Conservation (phyloP, 176 grass and related monocot genomes). For the Typha latifolia region DNA sequence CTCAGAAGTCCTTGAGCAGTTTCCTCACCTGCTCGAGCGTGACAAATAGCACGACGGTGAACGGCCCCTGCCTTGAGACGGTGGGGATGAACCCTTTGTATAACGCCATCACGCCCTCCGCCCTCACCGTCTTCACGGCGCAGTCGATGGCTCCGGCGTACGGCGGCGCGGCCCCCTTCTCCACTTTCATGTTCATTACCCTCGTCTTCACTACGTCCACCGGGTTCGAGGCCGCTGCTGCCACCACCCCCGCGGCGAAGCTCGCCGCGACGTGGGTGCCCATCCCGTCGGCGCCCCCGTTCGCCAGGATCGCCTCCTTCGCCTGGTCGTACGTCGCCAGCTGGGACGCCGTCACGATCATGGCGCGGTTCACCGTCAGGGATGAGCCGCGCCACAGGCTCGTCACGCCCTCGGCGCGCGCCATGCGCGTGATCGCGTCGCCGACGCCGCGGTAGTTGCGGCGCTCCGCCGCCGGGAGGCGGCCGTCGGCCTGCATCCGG, state of each 20-base stretch:
- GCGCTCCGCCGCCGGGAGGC: constrained; percentile 65
- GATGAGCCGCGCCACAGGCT: constrained; percentile 75
- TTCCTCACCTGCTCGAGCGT: constrained; percentile 99
- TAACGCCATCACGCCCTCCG: constrained; percentile 64
- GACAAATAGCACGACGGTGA: constrained; percentile 93
- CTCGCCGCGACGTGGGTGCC: constrained; percentile 72
- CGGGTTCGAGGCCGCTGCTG: constrained; percentile 55
- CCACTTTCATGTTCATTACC: constrained; percentile 92
- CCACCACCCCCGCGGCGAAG: constrained; percentile 62
- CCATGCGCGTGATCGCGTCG: constrained; percentile 69
- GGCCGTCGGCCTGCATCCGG: constrained; percentile 89
- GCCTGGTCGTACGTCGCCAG: constrained; percentile 82
- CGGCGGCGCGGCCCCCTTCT: constrained; percentile 38
- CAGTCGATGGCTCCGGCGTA: constrained; percentile 82
- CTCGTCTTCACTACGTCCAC: constrained; percentile 77
- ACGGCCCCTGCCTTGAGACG: constrained; percentile 80
- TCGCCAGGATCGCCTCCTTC: constrained; percentile 72
- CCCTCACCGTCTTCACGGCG: constrained; percentile 60
- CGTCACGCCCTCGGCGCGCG: constrained; percentile 55
- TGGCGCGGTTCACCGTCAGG: constrained; percentile 81
- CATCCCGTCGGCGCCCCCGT: constrained; percentile 39
- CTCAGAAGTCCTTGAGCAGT: constrained; percentile 68
- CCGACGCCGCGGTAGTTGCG: constrained; percentile 75
- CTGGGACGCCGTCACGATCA: constrained; percentile 90
- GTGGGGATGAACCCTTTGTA: constrained; percentile 98